phyloP scores from a whole-genome alignment of 1,139 yeast genomes.

The Yamadazyma kanchanaburiensis region DNA sequence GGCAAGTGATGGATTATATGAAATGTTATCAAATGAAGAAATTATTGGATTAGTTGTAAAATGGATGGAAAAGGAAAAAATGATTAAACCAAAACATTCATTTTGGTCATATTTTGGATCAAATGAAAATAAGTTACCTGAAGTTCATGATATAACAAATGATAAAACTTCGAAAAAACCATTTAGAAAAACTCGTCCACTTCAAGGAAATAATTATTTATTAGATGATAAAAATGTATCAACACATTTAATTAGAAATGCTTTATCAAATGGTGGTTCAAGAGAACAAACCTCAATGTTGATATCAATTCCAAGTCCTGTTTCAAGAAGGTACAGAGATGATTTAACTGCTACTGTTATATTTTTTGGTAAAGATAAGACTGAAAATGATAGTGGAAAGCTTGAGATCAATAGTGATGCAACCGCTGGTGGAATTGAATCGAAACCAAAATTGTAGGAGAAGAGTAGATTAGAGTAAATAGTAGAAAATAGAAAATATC shows the following conservation, averaged over 20 bases:
- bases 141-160: constrained; percentile 58
- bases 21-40: constrained; percentile 87
- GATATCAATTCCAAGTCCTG: constrained; percentile 90
- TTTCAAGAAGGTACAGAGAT: constrained; percentile 89
- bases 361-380: constrained; percentile 67
- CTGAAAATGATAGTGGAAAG: constrained; percentile 43
- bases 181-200: constrained; percentile 37
- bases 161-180: constrained; percentile 49
- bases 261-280: constrained; percentile 84
- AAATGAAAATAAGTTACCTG: constrained; percentile 55
- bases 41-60: constrained; percentile 88
- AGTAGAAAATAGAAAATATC: neutral
- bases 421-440: constrained; percentile 52
- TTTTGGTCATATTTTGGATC: constrained; percentile 48
- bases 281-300: constrained; percentile 84
- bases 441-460: constrained; percentile 47
- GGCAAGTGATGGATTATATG: constrained; percentile 94
- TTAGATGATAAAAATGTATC: constrained; percentile 84
- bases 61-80: constrained; percentile 83
- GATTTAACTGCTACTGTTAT: constrained; percentile 95
- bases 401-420: constrained; percentile 54
- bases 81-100: constrained; percentile 53
- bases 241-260: constrained; percentile 90
- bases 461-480: neutral
- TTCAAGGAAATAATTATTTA: constrained; percentile 41